Base-by-base conservation (phyloP, 2,329 filamentous ascomycete species). In the Alternaria arbusti region DNA sequence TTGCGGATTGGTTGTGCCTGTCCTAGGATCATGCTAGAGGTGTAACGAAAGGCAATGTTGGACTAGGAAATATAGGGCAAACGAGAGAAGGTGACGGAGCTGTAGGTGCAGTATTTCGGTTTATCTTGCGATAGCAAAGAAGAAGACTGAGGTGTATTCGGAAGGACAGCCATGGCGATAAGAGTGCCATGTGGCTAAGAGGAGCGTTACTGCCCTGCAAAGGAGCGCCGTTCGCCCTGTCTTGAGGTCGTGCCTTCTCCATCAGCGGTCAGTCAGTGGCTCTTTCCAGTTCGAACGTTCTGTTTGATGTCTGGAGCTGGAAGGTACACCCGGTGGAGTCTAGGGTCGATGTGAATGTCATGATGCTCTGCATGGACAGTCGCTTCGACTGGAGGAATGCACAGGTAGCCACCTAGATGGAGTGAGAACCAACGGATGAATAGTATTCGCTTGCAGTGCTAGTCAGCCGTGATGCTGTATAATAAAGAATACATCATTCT, bases 21-120 rank as follows among this genome's bases (percentile, higher is more conserved):
- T 57, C 44, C 67, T 47, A 59, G 57, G 51, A 63, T 59, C 70
- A 76, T 75, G 54, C 47, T 50, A 25, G 20, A 23, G 43, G 46
- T 57, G 45, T 55, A 56, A 50, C 45, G 44, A 55, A 64, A 61
- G 56, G 49, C 54, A 54, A 59, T 66, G 56, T 64, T 45, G 32
- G 43, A 54, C 61, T 57, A 61, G 65, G 63, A 60, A 30, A 60
- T 64, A 58, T 44, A 59, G 32, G 22, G 58, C 45, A 46, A 56
- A 65, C 12, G 40, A 56, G 25, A 17, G 45, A 64, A 61, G 59
- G 61, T 58, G 59, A 54, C 54, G 54, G 63, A 44, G 40, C 25
- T 30, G 9, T 65, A 55, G 62, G 56, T 20, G 28, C 25, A 5
- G 28, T 22, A 54, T n/a, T 30, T 54, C 15, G 32, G 32, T 30